Evolutionary conservation across 306 rosid genomes (phyloP), one percentile per base, ranked within the genome.

Genomic region (Castanea mollissima): DNA sequence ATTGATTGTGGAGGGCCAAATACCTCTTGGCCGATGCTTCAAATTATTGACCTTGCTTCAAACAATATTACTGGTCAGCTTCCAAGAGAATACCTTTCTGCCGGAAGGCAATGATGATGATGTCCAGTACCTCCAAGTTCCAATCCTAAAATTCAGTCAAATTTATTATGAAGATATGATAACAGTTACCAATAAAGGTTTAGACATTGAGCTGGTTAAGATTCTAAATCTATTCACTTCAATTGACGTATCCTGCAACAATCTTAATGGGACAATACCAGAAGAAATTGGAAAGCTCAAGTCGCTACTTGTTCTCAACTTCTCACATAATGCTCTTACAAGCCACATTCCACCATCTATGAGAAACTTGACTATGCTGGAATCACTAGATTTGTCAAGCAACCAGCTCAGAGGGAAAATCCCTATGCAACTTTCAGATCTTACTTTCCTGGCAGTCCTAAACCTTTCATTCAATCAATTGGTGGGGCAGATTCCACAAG

Each of bases 181-280:
- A 5, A 74, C 88, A 29, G 71, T 84, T 2, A 84, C 85, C 6
- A 29, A 0, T 34, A 87, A 87, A 35, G 90, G 90, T 76, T 23
- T 49, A 2, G 77, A 82, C 13, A 41, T 82, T 59, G 69, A 87
- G 41, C 18, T 79, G 3, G 41, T 58, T 21, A 87, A 64, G 68
- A 87, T 87, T 9, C 60, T 82, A 1, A 84, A 81, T 3, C 21
- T 82, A 58, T 82, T 82, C 77, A 87, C 88, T 8, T 76, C 74
- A 11, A 73, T 55, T 55, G 58, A 55, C 2, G 0, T 55, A 1
- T 55, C 58, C 7, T 1, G 4, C 52, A 46, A 46, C 52, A 11
- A 46, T 10, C 52, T 46, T 46, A 2, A 12, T 11, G 52, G 52
- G 4, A 0, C 52, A 46, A 46, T 46, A 46, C 52, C 15, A 46